Percentiles rank a stretch among this genome's conserved stretches.
phyloP scores from a whole-genome alignment of 768 basidiomycete species.

The Xerocomus potaroensis region DNA sequence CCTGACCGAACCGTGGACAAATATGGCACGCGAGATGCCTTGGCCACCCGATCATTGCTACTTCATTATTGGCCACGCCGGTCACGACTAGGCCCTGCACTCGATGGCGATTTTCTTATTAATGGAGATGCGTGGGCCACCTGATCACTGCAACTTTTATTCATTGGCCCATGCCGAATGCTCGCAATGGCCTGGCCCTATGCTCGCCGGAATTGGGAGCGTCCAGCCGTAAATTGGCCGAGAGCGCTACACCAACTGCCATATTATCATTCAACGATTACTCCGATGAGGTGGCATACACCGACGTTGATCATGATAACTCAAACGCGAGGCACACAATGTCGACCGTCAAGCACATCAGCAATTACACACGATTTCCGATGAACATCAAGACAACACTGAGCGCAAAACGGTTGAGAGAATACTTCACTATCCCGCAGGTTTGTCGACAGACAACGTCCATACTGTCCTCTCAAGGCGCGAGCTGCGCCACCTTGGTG shows the following conservation, averaged over 20 bases:
- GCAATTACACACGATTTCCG: neutral
- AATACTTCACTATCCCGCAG: neutral
- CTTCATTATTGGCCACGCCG: too few relatives aligned
- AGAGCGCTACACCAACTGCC: neutral
- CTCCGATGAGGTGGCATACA: neutral
- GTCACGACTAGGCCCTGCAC: too few relatives aligned
- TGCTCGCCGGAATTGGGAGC: too few relatives aligned
- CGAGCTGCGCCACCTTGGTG: neutral
- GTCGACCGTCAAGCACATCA: neutral
- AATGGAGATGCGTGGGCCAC: too few relatives aligned
- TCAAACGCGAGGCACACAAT: neutral
- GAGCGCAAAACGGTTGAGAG: neutral
- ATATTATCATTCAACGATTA: neutral
- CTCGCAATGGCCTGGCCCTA: too few relatives aligned
- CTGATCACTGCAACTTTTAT: too few relatives aligned
- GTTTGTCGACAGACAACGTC: neutral
- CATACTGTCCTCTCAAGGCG: neutral
- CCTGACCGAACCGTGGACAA: too few relatives aligned
- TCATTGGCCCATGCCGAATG: too few relatives aligned
- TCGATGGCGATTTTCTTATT: too few relatives aligned
- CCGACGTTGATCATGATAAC: neutral
- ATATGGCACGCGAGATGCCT: too few relatives aligned
- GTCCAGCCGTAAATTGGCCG: too few relatives aligned
- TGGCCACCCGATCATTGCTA: too few relatives aligned
- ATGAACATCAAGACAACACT: neutral